A percentile compares a stretch with the other conserved stretches of the same genome.
Evolutionary conservation across 2,329 filamentous ascomycete genomes (phyloP).

Genomic region (Sporothrix brasiliensis): DNA sequence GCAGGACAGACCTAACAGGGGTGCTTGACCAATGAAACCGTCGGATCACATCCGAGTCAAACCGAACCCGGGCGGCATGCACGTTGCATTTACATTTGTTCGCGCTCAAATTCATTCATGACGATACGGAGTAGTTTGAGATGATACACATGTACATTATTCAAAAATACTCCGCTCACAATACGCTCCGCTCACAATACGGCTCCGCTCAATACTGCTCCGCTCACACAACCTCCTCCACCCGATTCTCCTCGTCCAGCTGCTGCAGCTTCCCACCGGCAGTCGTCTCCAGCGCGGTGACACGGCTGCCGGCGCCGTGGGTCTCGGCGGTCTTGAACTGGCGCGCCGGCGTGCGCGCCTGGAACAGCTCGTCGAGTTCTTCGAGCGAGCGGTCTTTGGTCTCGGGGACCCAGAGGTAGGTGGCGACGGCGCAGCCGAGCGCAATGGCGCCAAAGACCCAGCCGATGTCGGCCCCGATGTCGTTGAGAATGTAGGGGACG

Average conservation of each 20-base stretch:
- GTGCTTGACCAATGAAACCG: too few relatives aligned
- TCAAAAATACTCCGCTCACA: too few relatives aligned
- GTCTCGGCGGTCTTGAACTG: constrained; percentile 29
- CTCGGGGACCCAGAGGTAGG: constrained; percentile 27
- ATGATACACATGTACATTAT: too few relatives aligned
- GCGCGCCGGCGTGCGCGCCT: constrained; percentile 4
- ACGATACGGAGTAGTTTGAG: too few relatives aligned
- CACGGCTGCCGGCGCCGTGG: constrained; percentile 24
- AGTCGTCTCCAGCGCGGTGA: constrained; percentile 7
- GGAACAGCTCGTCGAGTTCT: constrained; percentile 28
- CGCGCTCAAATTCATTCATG: too few relatives aligned
- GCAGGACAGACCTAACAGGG: too few relatives aligned
- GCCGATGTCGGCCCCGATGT: constrained; percentile 30
- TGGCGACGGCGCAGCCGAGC: constrained; percentile 10
- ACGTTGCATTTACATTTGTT: too few relatives aligned
- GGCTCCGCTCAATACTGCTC: too few relatives aligned
- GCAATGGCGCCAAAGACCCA: constrained; percentile 30
- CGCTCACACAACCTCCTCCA: neutral
- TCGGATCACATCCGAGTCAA: too few relatives aligned
- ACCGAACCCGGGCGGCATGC: too few relatives aligned
- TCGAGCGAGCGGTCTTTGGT: constrained; percentile 29
- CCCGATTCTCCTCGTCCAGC: neutral
- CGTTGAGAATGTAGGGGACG: constrained; percentile 29
- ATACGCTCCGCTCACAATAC: too few relatives aligned
- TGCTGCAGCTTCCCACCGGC: constrained; percentile 6